Conservation (phyloP, 2,329 filamentous ascomycete species). For the Pyrenochaeta sp. region DNA sequence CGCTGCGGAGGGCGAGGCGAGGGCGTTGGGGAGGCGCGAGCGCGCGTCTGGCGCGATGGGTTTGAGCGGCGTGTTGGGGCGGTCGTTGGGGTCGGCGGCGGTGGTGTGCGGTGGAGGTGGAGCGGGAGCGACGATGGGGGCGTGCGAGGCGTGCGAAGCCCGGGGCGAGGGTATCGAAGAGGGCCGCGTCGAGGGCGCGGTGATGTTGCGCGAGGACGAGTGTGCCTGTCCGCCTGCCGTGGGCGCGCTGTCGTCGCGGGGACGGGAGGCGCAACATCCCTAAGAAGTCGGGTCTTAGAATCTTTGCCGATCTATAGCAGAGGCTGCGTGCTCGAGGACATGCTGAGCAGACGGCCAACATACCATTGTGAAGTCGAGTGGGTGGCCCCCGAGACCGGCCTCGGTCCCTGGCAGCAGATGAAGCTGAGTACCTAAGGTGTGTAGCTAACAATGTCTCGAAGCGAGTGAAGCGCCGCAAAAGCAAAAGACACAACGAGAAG, state of each 20-base stretch:
- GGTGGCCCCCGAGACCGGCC: no score
- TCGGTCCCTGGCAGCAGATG: no score
- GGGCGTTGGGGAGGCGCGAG: conserved; percentile 37
- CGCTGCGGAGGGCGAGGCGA: conserved; percentile 27
- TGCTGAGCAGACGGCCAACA: conserved; percentile 3
- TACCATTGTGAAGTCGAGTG: no score
- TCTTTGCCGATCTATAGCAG: not conserved
- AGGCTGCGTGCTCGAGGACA: not conserved
- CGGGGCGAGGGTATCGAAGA: conserved; percentile 25
- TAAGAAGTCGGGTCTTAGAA: conserved; percentile 14
- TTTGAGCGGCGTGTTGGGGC: conserved; percentile 37
- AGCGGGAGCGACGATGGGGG: no score
- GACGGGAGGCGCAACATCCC: conserved; percentile 33
- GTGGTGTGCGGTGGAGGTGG: no score
- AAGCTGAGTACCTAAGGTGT: no score
- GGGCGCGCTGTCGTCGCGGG: conserved; percentile 6
- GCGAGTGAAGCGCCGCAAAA: conserved; percentile 5
- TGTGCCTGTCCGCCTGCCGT: conserved; percentile 17
- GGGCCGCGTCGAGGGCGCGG: conserved; percentile 30
- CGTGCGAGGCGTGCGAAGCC: conserved; percentile 28
- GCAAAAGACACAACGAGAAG: not conserved
- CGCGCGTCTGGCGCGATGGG: conserved; percentile 33
- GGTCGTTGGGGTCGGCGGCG: conserved; percentile 16
- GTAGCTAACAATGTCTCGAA: conserved; percentile 6
- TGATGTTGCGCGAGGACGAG: conserved; percentile 39